A percentile compares a stretch with the other conserved stretches of the same genome.
Conservation (phyloP, 1,139 yeast species). For the Blastobotrys illinoisensis region DNA sequence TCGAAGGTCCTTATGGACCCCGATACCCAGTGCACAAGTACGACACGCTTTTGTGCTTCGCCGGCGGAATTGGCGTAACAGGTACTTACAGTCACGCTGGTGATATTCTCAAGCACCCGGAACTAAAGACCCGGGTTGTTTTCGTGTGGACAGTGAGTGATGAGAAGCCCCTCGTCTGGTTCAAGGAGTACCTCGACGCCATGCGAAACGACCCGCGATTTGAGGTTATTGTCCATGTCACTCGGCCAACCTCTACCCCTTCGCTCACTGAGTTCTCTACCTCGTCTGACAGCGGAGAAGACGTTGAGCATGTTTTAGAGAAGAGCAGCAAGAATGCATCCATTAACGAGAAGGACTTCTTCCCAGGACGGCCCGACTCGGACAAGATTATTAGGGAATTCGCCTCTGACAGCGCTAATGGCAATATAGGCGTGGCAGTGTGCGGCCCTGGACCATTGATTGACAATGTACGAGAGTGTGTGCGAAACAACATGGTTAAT, state of each 20-base stretch:
- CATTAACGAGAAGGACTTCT: not conserved
- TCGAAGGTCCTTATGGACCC: slow-evolving; percentile 59
- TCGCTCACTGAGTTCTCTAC: not conserved
- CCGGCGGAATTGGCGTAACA: slow-evolving; percentile 69
- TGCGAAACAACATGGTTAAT: slow-evolving; percentile 24
- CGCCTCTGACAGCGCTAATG: slow-evolving; percentile 24
- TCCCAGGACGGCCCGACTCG: not conserved
- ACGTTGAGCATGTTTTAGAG: not conserved
- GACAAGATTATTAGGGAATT: slow-evolving; percentile 11
- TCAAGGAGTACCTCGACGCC: slow-evolving; percentile 41
- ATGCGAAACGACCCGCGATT: slow-evolving; percentile 6
- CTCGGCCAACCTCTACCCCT: not conserved
- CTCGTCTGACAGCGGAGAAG: not conserved
- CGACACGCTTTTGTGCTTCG: slow-evolving; percentile 45
- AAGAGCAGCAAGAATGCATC: not conserved
- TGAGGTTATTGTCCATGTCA: slow-evolving; percentile 4
- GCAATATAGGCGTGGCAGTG: slow-evolving; percentile 34
- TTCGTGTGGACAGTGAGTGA: slow-evolving; percentile 47
- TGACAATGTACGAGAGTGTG: slow-evolving; percentile 36
- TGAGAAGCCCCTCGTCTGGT: slow-evolving; percentile 43
- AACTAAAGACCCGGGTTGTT: slow-evolving; percentile 29
- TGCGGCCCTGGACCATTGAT: slow-evolving; percentile 43
- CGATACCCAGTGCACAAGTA: slow-evolving; percentile 44
- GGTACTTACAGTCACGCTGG: slow-evolving; percentile 33
- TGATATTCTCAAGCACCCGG: slow-evolving; percentile 13